Evolutionary conservation across 306 rosid species (phyloP), one percentile per base, ranked within the genome.

Genomic region (Sesbania bispinosa): DNA sequence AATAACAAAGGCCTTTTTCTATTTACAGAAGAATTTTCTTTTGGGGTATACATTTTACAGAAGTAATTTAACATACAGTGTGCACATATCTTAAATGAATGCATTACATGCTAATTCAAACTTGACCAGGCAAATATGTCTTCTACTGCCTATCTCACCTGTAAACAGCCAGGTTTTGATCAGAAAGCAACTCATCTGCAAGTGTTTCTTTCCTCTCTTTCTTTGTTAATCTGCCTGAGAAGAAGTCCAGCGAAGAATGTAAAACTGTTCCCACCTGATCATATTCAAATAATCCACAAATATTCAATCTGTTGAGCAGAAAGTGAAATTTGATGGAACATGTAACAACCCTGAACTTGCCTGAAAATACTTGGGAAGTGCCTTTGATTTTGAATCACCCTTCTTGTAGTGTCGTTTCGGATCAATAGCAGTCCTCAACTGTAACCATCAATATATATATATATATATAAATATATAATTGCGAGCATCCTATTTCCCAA

Each of bases 261-360:
- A 87, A 68, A 64, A 93, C 81, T 9, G 98, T 93, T 59, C 97
- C 98, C 33, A 93, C 77, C 97, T 93, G 87, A 81, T 52, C 29
- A 45, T 33, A 72, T 61, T 42, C 48, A 57, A 66, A 74, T 48
- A 45, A 43, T 10, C 19, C 11, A 11, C 15, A 62, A 29, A 50
- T n/a, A 10, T 26, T 21, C 33, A 19, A 21, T 29, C 10, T 42
- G 26, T 7, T 32, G 26, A 64, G 30, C 41, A 23, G 36, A 71
- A 69, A 58, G 52, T 10, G 5, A 24, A 14, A 33, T 29, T 75
- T 65, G 59, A 65, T 23, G 61, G 43, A 62, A 38, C 63, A 27
- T 35, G 50, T 32, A 33, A 58, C n/a, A 46, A 62, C 20, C 16
- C 8, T 15, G 60, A 33, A 81, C 89, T 85, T 81, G 69, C 98